phyloP scores from a whole-genome alignment of 1,139 yeast genomes.

The Candida buenavistaensis region DNA sequence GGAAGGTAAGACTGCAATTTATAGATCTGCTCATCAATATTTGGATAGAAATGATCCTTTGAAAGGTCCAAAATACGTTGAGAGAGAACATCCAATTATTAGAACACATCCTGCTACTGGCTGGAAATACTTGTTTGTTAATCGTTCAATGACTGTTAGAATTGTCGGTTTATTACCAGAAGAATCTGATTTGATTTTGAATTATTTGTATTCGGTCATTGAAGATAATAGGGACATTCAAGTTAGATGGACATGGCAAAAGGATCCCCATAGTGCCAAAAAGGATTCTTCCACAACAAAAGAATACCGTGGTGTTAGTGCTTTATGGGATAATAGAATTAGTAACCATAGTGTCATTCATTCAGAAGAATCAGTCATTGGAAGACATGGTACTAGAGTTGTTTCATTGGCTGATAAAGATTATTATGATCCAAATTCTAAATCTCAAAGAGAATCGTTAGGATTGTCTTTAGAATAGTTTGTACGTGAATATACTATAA shows the following conservation, averaged over 20 bases:
- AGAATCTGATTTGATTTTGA: conserved; percentile 32
- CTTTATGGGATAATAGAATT: conserved; percentile 58
- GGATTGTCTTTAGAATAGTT: conserved; percentile 33
- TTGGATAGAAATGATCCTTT: conserved; percentile 33
- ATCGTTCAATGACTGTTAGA: conserved; percentile 36
- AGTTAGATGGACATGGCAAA: conserved; percentile 54
- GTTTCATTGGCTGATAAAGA: conserved; percentile 58
- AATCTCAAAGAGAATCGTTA: conserved; percentile 54
- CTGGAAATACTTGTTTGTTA: conserved; percentile 40
- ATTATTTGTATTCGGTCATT: conserved; percentile 31
- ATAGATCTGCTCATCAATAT: conserved; percentile 36
- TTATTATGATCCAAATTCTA: conserved; percentile 48
- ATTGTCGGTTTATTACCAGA: conserved; percentile 38
- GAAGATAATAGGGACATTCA: conserved; percentile 45
- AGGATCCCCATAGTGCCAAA: conserved; percentile 7
- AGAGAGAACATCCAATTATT: conserved; percentile 40
- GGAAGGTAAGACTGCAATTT: conserved; percentile 40
- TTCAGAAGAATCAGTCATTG: conserved; percentile 52
- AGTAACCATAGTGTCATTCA: conserved; percentile 50
- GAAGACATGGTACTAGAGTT: conserved; percentile 60
- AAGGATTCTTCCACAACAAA: conserved; percentile 27
- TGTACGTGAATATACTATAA: too few species aligned
- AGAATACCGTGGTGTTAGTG: conserved; percentile 53
- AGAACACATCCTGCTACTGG: conserved; percentile 48
- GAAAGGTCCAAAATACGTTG: conserved; percentile 33